These are phyloP conservation scores for Diversispora epigaea DNA, from an alignment of 192 early-diverging fungal genomes.

Conservation along the genomic window DNA sequence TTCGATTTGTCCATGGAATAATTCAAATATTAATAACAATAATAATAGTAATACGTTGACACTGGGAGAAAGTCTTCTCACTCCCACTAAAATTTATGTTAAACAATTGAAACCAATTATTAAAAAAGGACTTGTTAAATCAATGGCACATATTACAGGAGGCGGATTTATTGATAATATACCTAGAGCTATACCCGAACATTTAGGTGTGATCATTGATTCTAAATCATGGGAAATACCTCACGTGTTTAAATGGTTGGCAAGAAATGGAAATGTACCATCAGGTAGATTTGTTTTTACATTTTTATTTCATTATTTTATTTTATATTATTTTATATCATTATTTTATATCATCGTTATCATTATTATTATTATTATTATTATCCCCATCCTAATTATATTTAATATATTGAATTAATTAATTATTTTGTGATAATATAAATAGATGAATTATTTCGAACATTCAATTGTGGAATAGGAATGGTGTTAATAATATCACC, in stretches of 20 bases:
- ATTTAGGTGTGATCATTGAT: slow-evolving; percentile 82
- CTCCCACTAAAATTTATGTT: slow-evolving; percentile 96
- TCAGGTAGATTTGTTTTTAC: slow-evolving; percentile 43
- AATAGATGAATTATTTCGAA: slow-evolving; percentile 88
- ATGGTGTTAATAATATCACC: slow-evolving; percentile 88
- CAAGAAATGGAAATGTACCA: slow-evolving; percentile 75
- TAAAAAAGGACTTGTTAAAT: slow-evolving; percentile 79
- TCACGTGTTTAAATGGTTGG: slow-evolving; percentile 95
- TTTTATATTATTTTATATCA: neutral
- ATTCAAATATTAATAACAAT: slow-evolving; percentile 24
- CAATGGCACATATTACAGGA: slow-evolving; percentile 97
- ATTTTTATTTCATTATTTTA: neutral
- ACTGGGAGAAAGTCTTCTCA: slow-evolving; percentile 84
- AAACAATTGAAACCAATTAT: slow-evolving; percentile 85
- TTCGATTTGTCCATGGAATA: slow-evolving; percentile 81
- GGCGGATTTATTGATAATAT: slow-evolving; percentile 99
- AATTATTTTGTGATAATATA: neutral
- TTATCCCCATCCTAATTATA: no score
- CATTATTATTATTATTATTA: no score
- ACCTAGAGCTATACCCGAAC: slow-evolving; percentile 87
- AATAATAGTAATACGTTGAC: slow-evolving; percentile 37
- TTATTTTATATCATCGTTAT: neutral
- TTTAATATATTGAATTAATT: neutral
- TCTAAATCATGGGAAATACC: slow-evolving; percentile 78
- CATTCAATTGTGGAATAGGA: slow-evolving; percentile 99